Conservation (phyloP, 805 yeast species). For the Wickerhamomyces mucosus region DNA sequence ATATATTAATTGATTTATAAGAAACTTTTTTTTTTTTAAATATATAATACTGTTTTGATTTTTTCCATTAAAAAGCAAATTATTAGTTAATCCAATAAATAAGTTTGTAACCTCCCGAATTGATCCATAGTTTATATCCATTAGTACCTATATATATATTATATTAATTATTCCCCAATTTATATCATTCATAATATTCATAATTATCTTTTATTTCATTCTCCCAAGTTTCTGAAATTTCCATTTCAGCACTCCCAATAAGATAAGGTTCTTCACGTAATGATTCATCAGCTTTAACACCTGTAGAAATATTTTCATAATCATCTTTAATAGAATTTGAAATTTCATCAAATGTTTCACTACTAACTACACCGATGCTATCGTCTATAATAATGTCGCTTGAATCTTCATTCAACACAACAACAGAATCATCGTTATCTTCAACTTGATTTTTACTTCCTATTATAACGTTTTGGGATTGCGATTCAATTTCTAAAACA, state of each 20-base stretch:
- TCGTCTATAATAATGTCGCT: not conserved
- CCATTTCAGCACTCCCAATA: slow-evolving; percentile 3
- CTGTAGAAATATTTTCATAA: slow-evolving; percentile 12
- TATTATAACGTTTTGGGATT: slow-evolving; percentile 1
- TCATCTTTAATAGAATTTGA: slow-evolving; percentile 13
- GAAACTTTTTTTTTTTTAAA: too few relatives aligned
- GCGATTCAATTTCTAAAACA: not conserved
- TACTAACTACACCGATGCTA: not conserved
- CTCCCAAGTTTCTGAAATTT: slow-evolving; percentile 1
- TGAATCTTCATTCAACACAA: slow-evolving; percentile 1
- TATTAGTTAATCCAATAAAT: too few relatives aligned
- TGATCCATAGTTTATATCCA: too few relatives aligned
- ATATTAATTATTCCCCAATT: too few relatives aligned
- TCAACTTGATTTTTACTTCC: not conserved
- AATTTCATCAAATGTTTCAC: slow-evolving; percentile 6
- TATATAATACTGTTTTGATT: too few relatives aligned
- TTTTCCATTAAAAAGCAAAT: too few relatives aligned
- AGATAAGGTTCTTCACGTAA: slow-evolving; percentile 6
- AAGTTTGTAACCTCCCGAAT: too few relatives aligned
- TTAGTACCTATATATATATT: too few relatives aligned
- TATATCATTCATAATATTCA: too few relatives aligned
- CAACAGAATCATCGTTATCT: slow-evolving; percentile 1
- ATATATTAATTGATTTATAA: too few relatives aligned
- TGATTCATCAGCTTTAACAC: slow-evolving; percentile 2
- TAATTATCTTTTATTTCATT: too few relatives aligned